phyloP scores from a whole-genome alignment of 1,284 basidiomycete genomes.

The Cystobasidium pallidum region DNA sequence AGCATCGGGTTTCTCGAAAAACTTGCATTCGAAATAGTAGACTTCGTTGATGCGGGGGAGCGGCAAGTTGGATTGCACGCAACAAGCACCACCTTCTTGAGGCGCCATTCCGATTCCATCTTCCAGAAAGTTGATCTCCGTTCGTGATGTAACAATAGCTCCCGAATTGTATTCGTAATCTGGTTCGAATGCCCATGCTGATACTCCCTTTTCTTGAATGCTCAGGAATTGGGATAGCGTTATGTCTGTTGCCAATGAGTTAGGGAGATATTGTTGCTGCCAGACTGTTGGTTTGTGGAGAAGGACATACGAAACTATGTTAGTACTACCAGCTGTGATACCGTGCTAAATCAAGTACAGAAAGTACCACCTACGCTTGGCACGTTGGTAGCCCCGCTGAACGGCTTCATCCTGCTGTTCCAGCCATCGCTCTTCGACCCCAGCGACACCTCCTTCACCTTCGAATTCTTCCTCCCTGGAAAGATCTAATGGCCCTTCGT shows the following conservation, averaged over 20 bases:
- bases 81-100: constrained; percentile 68
- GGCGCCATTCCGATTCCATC: constrained; percentile 76
- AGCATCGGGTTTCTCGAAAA: constrained; percentile 85
- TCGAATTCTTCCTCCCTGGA: constrained; percentile 71
- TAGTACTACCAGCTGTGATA: not conserved
- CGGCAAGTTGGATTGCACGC: constrained; percentile 90
- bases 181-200: constrained; percentile 95
- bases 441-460: constrained; percentile 87
- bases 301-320: not conserved
- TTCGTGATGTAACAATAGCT: constrained; percentile 86
- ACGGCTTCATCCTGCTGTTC: constrained; percentile 74
- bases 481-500: constrained; percentile 90
- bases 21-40: constrained; percentile 97
- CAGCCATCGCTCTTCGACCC: constrained; percentile 89
- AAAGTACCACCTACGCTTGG: constrained; percentile 70
- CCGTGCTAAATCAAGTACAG: not conserved
- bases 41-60: constrained; percentile 94
- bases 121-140: constrained; percentile 92
- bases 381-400: constrained; percentile 75
- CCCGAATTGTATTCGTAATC: constrained; percentile 86
- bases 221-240: constrained; percentile 94
- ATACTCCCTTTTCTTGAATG: constrained; percentile 96
- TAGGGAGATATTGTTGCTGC: constrained; percentile 86
- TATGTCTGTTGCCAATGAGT: constrained; percentile 91
- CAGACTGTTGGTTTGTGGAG: too few relatives aligned